Evolutionary conservation across 768 basidiomycete species (phyloP), one percentile per base, ranked within the genome.

Genomic region (Psilocybe cyanescens): DNA sequence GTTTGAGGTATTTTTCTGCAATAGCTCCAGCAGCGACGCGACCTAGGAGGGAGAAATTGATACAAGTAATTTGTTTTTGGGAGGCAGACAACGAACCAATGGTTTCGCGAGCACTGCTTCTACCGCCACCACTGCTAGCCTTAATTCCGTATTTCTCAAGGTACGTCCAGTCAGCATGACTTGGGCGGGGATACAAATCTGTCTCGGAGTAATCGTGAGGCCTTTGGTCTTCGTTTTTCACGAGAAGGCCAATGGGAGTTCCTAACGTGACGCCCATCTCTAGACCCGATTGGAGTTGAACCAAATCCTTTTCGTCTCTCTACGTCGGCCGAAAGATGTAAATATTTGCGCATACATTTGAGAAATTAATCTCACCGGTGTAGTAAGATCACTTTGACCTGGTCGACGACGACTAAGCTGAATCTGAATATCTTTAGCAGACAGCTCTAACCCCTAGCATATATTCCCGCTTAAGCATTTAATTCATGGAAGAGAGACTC

Each of bases 121-220:
- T 83, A 5, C 97, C 97, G 50, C 97, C 97, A 39, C 97, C 97
- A 61, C 91, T 94, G 81, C 93, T 95, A 0, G 97, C 97, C 80
- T 99, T 99, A 74, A 99, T 76, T 31, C 95, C 95, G 72, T 99
- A 99, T 70, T 99, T 99, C 68, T 94, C 89, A 60, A 99, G 87
- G 76, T 99, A 99, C 14, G 97, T 99, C 75, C 91, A 97, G 75
- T 99, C 97, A 11, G 97, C 97, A 70, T 99, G 97, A 65, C 92
- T 94, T 30, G 97, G 97, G 19, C 97, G 90, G 33, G 97, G 97
- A 80, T 95, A 99, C 56, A 95, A 79, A 72, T 99, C 97, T 0
- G 97, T 99, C 80, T 99, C 97, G 65, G 95, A 89, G 77, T 99
- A 99, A 76, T 99, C 97, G 70, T 98, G 92, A 17, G 97, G 97